phyloP scores from a whole-genome alignment of 2,329 filamentous ascomycete genomes.

The Clarireedia homoeocarpa region DNA sequence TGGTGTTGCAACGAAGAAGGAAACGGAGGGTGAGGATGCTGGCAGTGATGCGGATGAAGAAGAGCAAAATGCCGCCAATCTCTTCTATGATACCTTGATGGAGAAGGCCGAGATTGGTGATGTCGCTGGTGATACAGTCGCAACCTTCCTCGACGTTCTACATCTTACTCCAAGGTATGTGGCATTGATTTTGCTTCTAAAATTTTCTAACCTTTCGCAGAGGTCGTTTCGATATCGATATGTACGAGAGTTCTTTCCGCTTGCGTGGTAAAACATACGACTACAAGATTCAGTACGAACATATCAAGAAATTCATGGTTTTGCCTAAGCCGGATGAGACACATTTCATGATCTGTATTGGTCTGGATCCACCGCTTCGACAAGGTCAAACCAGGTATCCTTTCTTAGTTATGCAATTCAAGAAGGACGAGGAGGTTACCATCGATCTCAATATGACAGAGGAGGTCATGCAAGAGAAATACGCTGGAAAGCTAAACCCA shows the following conservation, averaged over 20 bases:
- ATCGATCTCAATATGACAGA: constrained; percentile 95
- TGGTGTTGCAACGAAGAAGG: constrained; percentile 74
- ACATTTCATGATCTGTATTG: constrained; percentile 90
- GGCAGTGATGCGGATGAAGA: constrained; percentile 57
- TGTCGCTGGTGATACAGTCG: constrained; percentile 96
- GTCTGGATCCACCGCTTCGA: constrained; percentile 86
- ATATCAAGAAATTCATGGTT: constrained; percentile 98
- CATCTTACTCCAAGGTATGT: constrained; percentile 86
- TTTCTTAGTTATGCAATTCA: constrained; percentile 98
- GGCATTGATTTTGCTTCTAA: constrained; percentile 4
- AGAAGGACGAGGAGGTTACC: constrained; percentile 93
- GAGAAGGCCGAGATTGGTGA: constrained; percentile 99
- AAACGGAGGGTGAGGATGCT: constrained; percentile 65
- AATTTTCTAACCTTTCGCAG: constrained; percentile 39
- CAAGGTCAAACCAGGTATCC: constrained; percentile 97
- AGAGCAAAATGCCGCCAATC: constrained; percentile 88
- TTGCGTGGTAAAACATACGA: constrained; percentile 98
- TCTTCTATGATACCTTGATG: constrained; percentile 98
- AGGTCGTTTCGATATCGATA: constrained; percentile 99
- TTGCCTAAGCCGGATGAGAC: constrained; percentile 97
- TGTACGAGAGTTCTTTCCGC: constrained; percentile 97
- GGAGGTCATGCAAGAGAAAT: constrained; percentile 74
- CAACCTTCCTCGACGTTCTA: constrained; percentile 91
- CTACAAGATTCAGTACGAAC: constrained; percentile 98
- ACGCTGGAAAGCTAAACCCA: constrained; percentile 79